Evolutionary conservation across 352 stramenopile genomes (phyloP).

Genomic region (Phytopythium litorale): DNA sequence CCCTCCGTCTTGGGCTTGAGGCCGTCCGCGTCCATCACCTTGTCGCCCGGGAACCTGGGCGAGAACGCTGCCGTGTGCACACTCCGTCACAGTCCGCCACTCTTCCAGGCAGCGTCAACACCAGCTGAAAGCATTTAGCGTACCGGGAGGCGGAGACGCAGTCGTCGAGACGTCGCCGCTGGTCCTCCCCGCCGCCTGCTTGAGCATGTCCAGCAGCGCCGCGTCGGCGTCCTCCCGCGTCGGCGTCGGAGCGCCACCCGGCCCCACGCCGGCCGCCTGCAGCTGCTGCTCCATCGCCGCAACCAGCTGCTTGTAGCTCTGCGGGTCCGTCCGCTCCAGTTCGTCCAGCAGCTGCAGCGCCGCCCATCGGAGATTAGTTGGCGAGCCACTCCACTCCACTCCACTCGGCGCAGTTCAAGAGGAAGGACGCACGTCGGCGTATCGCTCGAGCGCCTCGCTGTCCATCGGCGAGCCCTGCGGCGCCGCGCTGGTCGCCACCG

Average conservation of each 20-base stretch:
- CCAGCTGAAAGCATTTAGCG: neutral
- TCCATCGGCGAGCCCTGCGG: conserved; percentile 33
- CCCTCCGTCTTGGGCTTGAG: conserved; percentile 55
- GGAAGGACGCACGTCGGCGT: conserved; percentile 47
- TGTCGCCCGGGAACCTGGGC: conserved; percentile 62
- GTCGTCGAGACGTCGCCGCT: neutral
- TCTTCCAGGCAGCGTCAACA: neutral
- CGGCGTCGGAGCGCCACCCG: neutral
- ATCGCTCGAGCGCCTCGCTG: conserved; percentile 64
- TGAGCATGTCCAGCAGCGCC: conserved; percentile 58
- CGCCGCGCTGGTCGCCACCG: neutral
- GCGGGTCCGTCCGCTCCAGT: conserved; percentile 61
- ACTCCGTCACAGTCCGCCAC: neutral
- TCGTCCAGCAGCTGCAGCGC: conserved; percentile 59
- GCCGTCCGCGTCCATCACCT: conserved; percentile 60
- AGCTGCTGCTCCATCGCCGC: conserved; percentile 60
- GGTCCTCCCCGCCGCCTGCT: conserved; percentile 8
- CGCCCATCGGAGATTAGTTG: conserved; percentile 10
- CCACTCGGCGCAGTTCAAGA: no score
- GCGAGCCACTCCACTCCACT: neutral
- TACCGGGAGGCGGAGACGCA: neutral
- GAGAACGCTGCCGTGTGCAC: conserved; percentile 36
- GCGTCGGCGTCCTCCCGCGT: conserved; percentile 14
- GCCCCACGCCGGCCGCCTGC: conserved; percentile 18
- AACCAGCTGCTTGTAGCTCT: conserved; percentile 63